Evolutionary conservation across 2,329 filamentous ascomycete genomes (phyloP), one percentile per base, ranked within the genome.

Genomic region (Arthroderma sp.): DNA sequence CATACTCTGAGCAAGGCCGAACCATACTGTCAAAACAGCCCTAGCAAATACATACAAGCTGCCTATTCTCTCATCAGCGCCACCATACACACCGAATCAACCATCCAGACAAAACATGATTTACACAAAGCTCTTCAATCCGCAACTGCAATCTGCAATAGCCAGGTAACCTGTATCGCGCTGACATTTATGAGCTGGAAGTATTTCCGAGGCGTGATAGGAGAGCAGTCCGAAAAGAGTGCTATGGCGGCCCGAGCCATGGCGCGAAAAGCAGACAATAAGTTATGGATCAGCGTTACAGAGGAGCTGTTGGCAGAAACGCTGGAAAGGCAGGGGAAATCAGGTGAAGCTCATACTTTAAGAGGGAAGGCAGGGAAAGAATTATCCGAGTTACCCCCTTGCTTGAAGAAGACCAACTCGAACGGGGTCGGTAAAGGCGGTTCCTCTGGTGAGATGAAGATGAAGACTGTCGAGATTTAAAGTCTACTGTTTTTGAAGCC

Each of bases 131-230:
- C 86, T 2, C 73, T 94, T 36, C 73, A 74, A 34, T 77, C 78
- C 2, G 81, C 84, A 8, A 81, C 81, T 51, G 69, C 70, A 5
- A 79, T 82, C 6, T 71, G 72, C 44, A 94, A 94, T 59, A 77
- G 77, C 29, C 83, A 93, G 51, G 81, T 88, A 44, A 74, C 87
- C n/a, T 81, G 81, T 40, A 83, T 95, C 51, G 80, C 83, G 4
- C 75, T 95, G 47, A 87, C 80, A 53, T 80, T 91, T 51, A 93
- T 95, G 83, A 82, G 83, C 43, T 79, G 75, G 56, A 77, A 80
- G 42, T 83, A 94, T 56, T 95, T 88, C 61, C 80, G 81, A 38
- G 82, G 83, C 47, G 81, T 88, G 9, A 78, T 93, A 3, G 86
- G 86, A 41, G 81, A 83, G 47, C 83, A 88, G 60, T 81, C 83